Percentiles rank a stretch among this genome's conserved stretches.
Conservation (phyloP, 257 asterid genomes). For the Penstemon barbatus region DNA sequence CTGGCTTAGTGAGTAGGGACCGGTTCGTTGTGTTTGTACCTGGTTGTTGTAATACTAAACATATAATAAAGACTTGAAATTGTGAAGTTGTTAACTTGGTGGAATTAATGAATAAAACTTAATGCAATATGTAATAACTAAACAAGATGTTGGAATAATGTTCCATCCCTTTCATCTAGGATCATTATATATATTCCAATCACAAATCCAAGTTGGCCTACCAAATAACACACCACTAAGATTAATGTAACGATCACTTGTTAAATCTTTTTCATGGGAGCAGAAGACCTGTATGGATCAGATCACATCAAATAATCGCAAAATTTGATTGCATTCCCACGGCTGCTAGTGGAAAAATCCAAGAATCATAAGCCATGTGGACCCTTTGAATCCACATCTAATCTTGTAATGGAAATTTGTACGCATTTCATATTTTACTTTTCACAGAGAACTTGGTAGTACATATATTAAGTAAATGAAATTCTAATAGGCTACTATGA, state of each 20-base stretch:
- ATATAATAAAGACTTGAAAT: not conserved
- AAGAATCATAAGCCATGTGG: not conserved
- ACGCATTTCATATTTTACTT: not conserved
- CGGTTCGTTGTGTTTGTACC: not conserved
- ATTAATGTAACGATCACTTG: too few species aligned
- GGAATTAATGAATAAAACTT: not conserved
- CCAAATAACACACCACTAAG: too few species aligned
- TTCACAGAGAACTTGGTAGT: not conserved
- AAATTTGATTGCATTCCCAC: not conserved
- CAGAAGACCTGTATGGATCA: not conserved
- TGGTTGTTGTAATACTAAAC: not conserved
- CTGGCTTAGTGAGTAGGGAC: conserved; percentile 62
- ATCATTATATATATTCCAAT: too few species aligned
- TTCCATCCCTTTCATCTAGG: too few species aligned
- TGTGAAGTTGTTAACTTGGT: not conserved
- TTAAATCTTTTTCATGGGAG: too few species aligned
- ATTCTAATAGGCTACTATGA: too few species aligned
- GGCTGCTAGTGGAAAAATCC: not conserved
- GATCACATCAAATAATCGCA: not conserved
- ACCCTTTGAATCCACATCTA: not conserved
- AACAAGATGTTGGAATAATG: too few species aligned
- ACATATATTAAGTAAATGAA: too few species aligned
- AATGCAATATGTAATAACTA: too few species aligned
- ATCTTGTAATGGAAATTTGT: not conserved
- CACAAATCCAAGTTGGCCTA: too few species aligned